phyloP scores from a whole-genome alignment of 352 stramenopile species.

The Phytophthora chlamydospora region DNA sequence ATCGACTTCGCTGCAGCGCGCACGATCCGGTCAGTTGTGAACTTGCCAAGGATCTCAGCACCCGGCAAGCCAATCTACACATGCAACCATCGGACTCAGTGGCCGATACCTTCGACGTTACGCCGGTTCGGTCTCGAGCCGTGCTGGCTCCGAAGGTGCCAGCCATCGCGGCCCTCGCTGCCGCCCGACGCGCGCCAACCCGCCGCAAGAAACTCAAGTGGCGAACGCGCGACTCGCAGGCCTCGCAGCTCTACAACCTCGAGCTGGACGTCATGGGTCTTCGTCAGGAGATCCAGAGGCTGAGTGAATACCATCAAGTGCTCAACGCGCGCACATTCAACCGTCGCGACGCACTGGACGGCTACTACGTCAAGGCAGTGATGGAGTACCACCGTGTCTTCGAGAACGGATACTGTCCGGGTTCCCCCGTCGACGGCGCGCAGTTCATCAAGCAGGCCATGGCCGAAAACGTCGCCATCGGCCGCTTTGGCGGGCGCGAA shows the following conservation, averaged over 20 bases:
- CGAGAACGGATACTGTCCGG: constrained; percentile 50
- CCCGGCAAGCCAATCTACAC: too few relatives aligned
- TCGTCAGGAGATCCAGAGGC: constrained; percentile 48
- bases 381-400: constrained; percentile 69
- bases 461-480: constrained; percentile 53
- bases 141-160: constrained; percentile 23
- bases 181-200: constrained; percentile 9
- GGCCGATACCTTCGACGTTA: constrained; percentile 25
- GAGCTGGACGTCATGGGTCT: constrained; percentile 57
- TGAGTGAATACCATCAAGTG: constrained; percentile 39
- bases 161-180: constrained; percentile 21
- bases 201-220: constrained; percentile 55
- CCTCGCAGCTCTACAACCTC: constrained; percentile 64
- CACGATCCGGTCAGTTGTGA: constrained; percentile 6
- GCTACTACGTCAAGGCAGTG: constrained; percentile 53
- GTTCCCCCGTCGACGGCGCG: constrained; percentile 21
- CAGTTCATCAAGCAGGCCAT: constrained; percentile 56
- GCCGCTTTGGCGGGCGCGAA: constrained; percentile 44
- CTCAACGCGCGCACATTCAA: constrained; percentile 43
- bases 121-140: constrained; percentile 17
- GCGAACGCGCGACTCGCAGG: constrained; percentile 57
- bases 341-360: constrained; percentile 46
- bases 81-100: constrained; percentile 17
- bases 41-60: constrained; percentile 3
- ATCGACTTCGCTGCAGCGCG: constrained; percentile 14